Base-by-base conservation (phyloP, 208 protist species). In the Wallacemonas rigidus region DNA sequence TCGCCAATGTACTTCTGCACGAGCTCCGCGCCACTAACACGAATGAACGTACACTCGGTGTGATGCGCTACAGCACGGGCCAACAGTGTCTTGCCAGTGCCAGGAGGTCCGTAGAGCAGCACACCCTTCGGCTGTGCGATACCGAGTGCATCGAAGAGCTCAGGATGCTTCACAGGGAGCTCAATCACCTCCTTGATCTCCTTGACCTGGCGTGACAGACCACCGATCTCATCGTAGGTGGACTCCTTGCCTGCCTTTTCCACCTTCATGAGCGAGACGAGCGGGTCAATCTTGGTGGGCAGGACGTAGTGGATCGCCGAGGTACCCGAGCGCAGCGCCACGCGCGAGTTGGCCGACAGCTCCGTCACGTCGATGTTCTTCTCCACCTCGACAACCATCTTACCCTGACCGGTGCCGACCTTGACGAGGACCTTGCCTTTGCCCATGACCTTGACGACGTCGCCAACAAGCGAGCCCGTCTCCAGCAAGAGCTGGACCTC, bases 1-100 rank as follows among this genome's bases (percentile, higher is more conserved):
- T 99, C 99, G 68, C 99, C 99, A 82, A 99, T 99, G 92, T 99
- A 99, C 88, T 99, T 99, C 80, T 99, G 99, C 69, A 99, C 99
- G 57, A 99, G 90, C 89, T 99, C 99, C 40, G 97, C 98, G 26
- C 99, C 99, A 60, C 97, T 99, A 3, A 99, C 99, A 53, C 99
- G 97, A 78, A 99, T 99, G 81, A 99, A 99, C 39, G 91, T 97
- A 82, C 95, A 98, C 26, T 98, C 97, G 0, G 98, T 99, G 94
- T 99, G 98, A 79, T 99, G 98, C 2, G 99, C 98, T 26, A 99
- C 99, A 0, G 99, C 99, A 70, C 98, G 93, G 1, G 98, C 98
- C 40, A 99, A 82, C n/a, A 99, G 91, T 36, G 99, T 99, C 87
- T 99, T 99, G 40, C 95, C 94, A 15, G 96, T 98, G 44, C 97